phyloP scores from a whole-genome alignment of 2,329 filamentous ascomycete species.

The Fusarium sp. region DNA sequence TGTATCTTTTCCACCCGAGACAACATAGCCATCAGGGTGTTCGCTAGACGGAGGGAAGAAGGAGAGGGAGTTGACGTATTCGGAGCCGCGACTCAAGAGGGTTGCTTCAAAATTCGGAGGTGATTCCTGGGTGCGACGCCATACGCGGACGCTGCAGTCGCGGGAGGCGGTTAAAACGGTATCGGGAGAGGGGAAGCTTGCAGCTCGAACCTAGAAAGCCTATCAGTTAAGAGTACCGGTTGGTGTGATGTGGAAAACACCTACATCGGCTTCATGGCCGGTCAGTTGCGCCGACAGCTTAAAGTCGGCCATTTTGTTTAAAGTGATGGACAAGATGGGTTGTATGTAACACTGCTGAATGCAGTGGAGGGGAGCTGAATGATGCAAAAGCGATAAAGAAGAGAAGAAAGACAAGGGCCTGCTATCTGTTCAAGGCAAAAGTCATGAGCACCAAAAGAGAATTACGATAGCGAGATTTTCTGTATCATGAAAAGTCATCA shows the following conservation, averaged over 20 bases:
- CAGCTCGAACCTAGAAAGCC: conserved; percentile 78
- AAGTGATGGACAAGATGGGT: conserved; percentile 56
- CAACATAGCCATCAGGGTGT: conserved; percentile 81
- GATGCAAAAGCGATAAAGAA: conserved; percentile 11
- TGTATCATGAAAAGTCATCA: conserved; percentile 14
- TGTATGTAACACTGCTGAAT: conserved; percentile 21
- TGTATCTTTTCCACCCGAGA: conserved; percentile 90
- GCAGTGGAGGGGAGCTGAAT: conserved; percentile 25
- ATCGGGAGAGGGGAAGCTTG: conserved; percentile 79
- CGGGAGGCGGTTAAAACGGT: conserved; percentile 86
- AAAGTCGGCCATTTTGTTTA: conserved; percentile 74
- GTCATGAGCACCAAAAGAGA: conserved; percentile 10
- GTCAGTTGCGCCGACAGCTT: conserved; percentile 91
- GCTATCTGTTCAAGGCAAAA: conserved; percentile 23
- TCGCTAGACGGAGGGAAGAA: conserved; percentile 76
- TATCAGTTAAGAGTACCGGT: conserved; percentile 23
- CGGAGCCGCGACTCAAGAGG: conserved; percentile 82
- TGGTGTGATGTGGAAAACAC: conserved; percentile 44
- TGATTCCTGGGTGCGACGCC: conserved; percentile 74
- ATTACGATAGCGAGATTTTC: background rate
- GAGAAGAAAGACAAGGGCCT: conserved; percentile 17
- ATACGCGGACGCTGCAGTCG: conserved; percentile 89
- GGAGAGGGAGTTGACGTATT: conserved; percentile 88
- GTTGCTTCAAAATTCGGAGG: conserved; percentile 80
- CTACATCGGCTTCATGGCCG: conserved; percentile 94